Evolutionary conservation across 208 protist genomes (phyloP).

Genomic region (Leishmania amazonensis): DNA sequence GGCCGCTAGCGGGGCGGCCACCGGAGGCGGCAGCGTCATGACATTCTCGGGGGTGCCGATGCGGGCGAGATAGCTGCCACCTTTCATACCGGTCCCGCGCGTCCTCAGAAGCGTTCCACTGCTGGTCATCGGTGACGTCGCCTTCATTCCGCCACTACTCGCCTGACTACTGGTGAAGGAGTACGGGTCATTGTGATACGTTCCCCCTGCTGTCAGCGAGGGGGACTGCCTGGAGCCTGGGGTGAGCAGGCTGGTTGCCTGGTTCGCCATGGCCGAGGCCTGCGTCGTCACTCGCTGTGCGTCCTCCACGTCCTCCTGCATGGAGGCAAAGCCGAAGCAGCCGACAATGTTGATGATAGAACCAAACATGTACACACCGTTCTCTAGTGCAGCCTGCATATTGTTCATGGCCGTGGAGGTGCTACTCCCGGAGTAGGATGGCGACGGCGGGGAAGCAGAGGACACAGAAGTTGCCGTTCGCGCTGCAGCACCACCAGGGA

Average conservation of each 20-base stretch:
- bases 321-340: slow-evolving; percentile 84
- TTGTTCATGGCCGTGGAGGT: slow-evolving; percentile 17
- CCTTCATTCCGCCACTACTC: slow-evolving; percentile 21
- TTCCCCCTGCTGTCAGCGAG: slow-evolving; percentile 13
- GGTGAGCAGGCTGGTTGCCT: slow-evolving; percentile 24
- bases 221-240: slow-evolving; percentile 14
- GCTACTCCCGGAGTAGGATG: slow-evolving; percentile 10
- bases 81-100: slow-evolving; percentile 12
- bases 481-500: neutral
- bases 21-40: slow-evolving; percentile 58
- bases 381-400: slow-evolving; percentile 46
- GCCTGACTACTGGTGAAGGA: slow-evolving; percentile 28
- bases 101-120: slow-evolving; percentile 29
- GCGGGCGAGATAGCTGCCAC: slow-evolving; percentile 13
- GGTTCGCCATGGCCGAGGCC: slow-evolving; percentile 11
- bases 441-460: neutral
- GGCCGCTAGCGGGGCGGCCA: slow-evolving; percentile 73
- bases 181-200: slow-evolving; percentile 48
- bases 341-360: slow-evolving; percentile 84
- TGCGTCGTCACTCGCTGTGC: slow-evolving; percentile 24
- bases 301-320: slow-evolving; percentile 66
- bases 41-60: slow-evolving; percentile 18
- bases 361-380: slow-evolving; percentile 60
- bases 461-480: neutral
- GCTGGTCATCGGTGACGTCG: neutral